A percentile compares a stretch with the other conserved stretches of the same genome.
Evolutionary conservation across 192 early-diverging fungal species (phyloP).

Genomic region (Coemansia aciculifera): DNA sequence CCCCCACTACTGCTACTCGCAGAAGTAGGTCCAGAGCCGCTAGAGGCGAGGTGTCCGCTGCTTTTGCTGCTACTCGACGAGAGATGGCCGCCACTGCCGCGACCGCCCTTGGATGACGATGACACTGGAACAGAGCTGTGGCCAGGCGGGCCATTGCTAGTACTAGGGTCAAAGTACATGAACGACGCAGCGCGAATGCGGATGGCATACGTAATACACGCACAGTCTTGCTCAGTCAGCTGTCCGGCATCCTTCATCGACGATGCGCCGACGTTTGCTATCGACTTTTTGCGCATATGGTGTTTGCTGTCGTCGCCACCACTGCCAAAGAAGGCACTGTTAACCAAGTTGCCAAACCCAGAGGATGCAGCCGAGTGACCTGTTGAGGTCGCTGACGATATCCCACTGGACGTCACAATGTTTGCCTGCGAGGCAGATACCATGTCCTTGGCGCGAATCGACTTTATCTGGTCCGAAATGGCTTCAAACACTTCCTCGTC

Average conservation of each 20-base stretch:
- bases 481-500: conserved; percentile 51
- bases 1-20: conserved; percentile 10
- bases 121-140: conserved; percentile 44
- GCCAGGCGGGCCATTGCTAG: conserved; percentile 4
- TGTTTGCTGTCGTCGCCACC: conserved; percentile 31
- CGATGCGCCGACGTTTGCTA: conserved; percentile 15
- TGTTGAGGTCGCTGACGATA: conserved; percentile 16
- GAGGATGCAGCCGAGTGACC: conserved; percentile 23
- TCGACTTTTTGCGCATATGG: conserved; percentile 49
- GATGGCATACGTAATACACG: conserved; percentile 52
- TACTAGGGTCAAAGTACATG: conserved; percentile 43
- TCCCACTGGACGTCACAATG: conserved; percentile 20
- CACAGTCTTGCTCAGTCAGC: conserved; percentile 53
- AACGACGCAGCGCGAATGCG: conserved; percentile 54
- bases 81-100: conserved; percentile 35
- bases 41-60: conserved; percentile 6
- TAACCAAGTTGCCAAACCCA: conserved; percentile 40
- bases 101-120: conserved; percentile 27
- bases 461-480: conserved; percentile 46
- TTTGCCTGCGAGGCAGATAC: conserved; percentile 26
- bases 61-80: conserved; percentile 22
- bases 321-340: conserved; percentile 43
- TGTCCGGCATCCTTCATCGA: conserved; percentile 25
- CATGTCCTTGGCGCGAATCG: conserved; percentile 46
- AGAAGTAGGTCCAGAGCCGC: neutral